A percentile compares a stretch with the other conserved stretches of the same genome.
Conservation (phyloP, 2,329 filamentous ascomycete genomes). For the Waltergamsia citrina region DNA sequence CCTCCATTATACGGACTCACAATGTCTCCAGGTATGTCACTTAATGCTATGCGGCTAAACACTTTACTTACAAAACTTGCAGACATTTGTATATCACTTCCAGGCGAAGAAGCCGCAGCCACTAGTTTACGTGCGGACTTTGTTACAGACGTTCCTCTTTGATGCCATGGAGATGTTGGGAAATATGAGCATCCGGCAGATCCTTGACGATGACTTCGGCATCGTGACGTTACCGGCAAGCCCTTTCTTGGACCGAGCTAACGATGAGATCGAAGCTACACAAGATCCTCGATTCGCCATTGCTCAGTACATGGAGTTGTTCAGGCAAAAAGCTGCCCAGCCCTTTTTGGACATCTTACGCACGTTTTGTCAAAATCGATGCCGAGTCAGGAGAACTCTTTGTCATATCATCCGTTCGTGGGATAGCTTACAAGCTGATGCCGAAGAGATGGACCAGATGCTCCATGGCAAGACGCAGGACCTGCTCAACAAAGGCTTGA, state of each 20-base stretch:
- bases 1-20: constrained; percentile 56
- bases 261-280: constrained; percentile 67
- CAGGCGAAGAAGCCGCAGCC: constrained; percentile 75
- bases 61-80: not conserved
- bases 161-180: constrained; percentile 62
- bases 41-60: not conserved
- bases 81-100: constrained; percentile 68
- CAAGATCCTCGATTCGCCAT: constrained; percentile 67
- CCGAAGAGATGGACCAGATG: constrained; percentile 65
- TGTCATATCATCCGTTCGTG: constrained; percentile 76
- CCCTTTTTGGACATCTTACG: constrained; percentile 78
- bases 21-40: constrained; percentile 54
- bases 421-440: constrained; percentile 75
- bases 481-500: not conserved
- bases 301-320: constrained; percentile 62
- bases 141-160: constrained; percentile 69
- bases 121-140: constrained; percentile 70
- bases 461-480: constrained; percentile 54
- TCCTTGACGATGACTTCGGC: constrained; percentile 76
- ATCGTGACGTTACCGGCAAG: constrained; percentile 66
- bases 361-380: constrained; percentile 81
- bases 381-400: constrained; percentile 79
- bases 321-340: constrained; percentile 51
- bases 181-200: constrained; percentile 57
- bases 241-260: constrained; percentile 59